Base-by-base conservation (phyloP, 495 filamentous ascomycete genomes). In the Lasiosphaeris hirsuta region DNA sequence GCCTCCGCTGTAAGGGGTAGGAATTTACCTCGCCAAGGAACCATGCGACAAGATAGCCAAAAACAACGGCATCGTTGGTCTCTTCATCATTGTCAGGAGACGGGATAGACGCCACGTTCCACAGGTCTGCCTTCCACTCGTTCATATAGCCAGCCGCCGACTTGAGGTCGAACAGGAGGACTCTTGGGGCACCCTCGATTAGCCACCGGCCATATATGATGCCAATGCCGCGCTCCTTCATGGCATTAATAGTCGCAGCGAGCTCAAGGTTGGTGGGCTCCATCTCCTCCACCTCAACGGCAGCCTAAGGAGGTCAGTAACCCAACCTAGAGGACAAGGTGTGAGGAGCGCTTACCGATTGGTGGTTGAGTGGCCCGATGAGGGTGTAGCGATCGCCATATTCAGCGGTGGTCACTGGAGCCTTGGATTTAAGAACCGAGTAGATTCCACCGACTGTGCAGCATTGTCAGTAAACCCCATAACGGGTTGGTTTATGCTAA, bases 391-490 rank as follows among this genome's bases (percentile, higher is more conserved):
- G 85, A 54, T 96, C 90, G 64, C 94, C 95, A 93, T 97, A 98
- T 72, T 98, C 94, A 14, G 91, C 91, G 0, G 94, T 96, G 30
- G 94, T 98, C 47, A 98, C 93, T 8, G 94, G 92, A 15, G 94
- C 93, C 72, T 98, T 98, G 51, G 94, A 98, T 76, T 98, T 98
- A 69, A 98, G 84, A 51, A 98, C 94, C 11, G 93, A 97, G 78
- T 98, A 98, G 75, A 98, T 98, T 60, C 94, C 94, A 67, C 94
- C 94, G 55, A 98, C 94, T 93, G 57, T 37, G 51, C n/a, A 23
- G 17, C 43, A n/a, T 45, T 45, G 30, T 17, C 43, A 10, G 42
- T 10, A 7, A 19, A 19, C n/a, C 18, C 10, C 7, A 23, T 0
- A 1, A 1, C 1, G 2, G 5, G 43, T 7, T 45, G 43, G 43